A percentile compares a stretch with the other conserved stretches of the same genome.
These are phyloP conservation scores for Kappamyces sp. DNA, from an alignment of 192 early-diverging fungal genomes.

Conservation along the genomic window DNA sequence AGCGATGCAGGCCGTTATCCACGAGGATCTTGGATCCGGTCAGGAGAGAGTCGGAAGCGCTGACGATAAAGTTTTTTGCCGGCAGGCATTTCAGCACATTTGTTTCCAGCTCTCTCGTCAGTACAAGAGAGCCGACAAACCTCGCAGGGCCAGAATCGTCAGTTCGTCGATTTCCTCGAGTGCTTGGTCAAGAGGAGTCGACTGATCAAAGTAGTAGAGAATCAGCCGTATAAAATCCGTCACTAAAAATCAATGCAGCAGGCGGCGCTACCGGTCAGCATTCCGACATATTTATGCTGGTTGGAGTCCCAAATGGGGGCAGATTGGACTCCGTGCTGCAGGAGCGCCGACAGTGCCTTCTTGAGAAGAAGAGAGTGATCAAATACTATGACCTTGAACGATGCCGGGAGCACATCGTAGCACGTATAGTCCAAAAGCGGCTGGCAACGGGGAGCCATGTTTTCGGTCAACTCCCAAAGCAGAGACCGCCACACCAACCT, in stretches of 20 bases:
- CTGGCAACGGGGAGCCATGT: too few relatives aligned
- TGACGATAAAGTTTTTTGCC: neutral
- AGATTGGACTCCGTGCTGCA: constrained; percentile 93
- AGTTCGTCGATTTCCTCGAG: constrained; percentile 82
- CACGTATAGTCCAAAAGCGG: constrained; percentile 38
- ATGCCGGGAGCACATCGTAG: constrained; percentile 87
- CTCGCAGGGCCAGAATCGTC: constrained; percentile 61
- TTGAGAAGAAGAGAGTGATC: constrained; percentile 86
- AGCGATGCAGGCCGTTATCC: constrained; percentile 76
- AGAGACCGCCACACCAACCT: too few relatives aligned
- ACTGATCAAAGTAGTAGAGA: constrained; percentile 75
- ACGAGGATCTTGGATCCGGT: constrained; percentile 53
- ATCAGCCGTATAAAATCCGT: constrained; percentile 94
- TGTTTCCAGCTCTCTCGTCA: constrained; percentile 52
- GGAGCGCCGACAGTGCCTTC: constrained; percentile 82
- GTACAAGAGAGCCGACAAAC: constrained; percentile 27
- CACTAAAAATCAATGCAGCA: constrained; percentile 36
- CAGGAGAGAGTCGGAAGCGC: constrained; percentile 37
- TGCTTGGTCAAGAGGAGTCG: constrained; percentile 65
- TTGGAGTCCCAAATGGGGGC: constrained; percentile 86
- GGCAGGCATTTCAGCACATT: constrained; percentile 24
- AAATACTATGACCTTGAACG: constrained; percentile 84
- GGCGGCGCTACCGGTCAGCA: constrained; percentile 65
- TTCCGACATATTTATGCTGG: constrained; percentile 78
- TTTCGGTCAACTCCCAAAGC: too few relatives aligned